Evolutionary conservation across 768 basidiomycete species (phyloP).

Genomic region (Lactifluus rugatus): DNA sequence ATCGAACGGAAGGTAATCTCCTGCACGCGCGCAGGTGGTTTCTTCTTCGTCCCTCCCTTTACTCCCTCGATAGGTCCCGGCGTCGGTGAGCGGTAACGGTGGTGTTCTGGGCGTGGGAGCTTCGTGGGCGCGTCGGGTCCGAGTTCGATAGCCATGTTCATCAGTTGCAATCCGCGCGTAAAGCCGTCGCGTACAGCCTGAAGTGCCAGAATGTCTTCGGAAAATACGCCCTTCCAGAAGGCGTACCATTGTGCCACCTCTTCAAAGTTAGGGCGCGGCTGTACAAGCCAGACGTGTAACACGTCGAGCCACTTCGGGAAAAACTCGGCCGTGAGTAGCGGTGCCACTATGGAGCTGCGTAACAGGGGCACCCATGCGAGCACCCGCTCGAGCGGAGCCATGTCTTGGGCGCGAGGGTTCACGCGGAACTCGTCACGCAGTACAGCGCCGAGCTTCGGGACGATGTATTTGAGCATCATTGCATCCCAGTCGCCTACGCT

Average conservation of each 20-base stretch:
- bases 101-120: constrained; percentile 60
- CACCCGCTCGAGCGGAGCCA: constrained; percentile 69
- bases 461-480: constrained; percentile 79
- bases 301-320: constrained; percentile 97
- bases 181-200: constrained; percentile 70
- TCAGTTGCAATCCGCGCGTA: constrained; percentile 78
- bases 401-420: constrained; percentile 86
- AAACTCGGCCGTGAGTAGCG: constrained; percentile 84
- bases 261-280: constrained; percentile 77
- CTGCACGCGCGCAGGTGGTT: constrained; percentile 44
- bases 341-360: constrained; percentile 65
- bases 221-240: constrained; percentile 78
- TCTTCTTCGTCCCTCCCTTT: constrained; percentile 29
- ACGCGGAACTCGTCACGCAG: constrained; percentile 81
- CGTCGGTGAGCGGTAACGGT: constrained; percentile 30
- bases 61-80: constrained; percentile 23
- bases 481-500: constrained; percentile 79
- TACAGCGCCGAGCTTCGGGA: constrained; percentile 79
- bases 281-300: constrained; percentile 87
- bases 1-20: constrained; percentile 91
- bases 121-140: constrained; percentile 65
- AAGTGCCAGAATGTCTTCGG: constrained; percentile 57
- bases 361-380: constrained; percentile 70
- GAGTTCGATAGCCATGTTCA: constrained; percentile 88
- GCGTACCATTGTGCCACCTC: constrained; percentile 92